Conservation (phyloP, 768 basidiomycete species). For the Trametes sanguinea region DNA sequence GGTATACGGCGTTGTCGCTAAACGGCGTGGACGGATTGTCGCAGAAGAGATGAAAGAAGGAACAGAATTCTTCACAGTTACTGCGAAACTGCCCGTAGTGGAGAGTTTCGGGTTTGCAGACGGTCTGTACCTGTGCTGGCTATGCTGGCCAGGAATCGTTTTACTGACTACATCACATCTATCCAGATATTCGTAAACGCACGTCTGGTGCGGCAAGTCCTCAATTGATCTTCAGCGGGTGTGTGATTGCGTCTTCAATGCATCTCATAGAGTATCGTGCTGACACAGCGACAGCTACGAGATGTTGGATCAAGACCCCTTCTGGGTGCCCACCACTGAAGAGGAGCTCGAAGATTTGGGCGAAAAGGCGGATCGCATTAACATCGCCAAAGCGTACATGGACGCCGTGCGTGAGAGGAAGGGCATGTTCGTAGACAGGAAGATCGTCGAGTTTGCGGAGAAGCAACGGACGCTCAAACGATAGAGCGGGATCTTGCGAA, state of each 20-base stretch:
- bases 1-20: slow-evolving; percentile 93
- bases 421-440: slow-evolving; percentile 93
- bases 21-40: slow-evolving; percentile 87
- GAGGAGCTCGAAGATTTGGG: slow-evolving; percentile 97
- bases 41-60: slow-evolving; percentile 99
- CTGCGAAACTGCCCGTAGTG: slow-evolving; percentile 89
- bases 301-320: slow-evolving; percentile 90
- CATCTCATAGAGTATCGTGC: slow-evolving; percentile 13
- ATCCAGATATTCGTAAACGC: slow-evolving; percentile 89
- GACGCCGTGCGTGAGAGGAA: slow-evolving; percentile 89
- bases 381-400: slow-evolving; percentile 93
- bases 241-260: no score
- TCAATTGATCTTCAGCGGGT: slow-evolving; percentile 95
- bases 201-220: slow-evolving; percentile 98
- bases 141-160: no score
- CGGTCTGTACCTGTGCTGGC: no score
- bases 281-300: slow-evolving; percentile 64
- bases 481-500: slow-evolving; percentile 15
- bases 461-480: slow-evolving; percentile 88
- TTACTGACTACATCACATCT: no score
- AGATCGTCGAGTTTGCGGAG: slow-evolving; percentile 94
- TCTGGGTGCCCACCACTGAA: slow-evolving; percentile 97
- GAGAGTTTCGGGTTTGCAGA: slow-evolving; percentile 98
- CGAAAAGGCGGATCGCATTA: slow-evolving; percentile 90
- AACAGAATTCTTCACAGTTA: slow-evolving; percentile 90